These are phyloP conservation scores for Barnettozyma californica DNA, from an alignment of 805 yeast species.

Conservation along the genomic window DNA sequence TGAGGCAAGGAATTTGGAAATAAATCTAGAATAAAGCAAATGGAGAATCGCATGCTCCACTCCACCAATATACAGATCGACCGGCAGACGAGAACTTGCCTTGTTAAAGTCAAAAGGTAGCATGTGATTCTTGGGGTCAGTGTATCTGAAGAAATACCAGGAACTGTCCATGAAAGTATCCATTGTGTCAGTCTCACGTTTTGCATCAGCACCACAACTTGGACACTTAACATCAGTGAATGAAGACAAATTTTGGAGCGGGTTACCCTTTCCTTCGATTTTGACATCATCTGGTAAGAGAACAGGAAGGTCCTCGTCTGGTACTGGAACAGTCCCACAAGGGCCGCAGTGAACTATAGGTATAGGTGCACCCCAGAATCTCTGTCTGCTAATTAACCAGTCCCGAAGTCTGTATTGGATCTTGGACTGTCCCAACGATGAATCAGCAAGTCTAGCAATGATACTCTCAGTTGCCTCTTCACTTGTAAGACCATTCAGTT, in stretches of 20 bases:
- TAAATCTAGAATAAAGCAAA: conserved; percentile 77
- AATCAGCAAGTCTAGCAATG: conserved; percentile 33
- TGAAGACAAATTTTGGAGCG: conserved; percentile 59
- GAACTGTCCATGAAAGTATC: conserved; percentile 98
- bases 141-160: conserved; percentile 87
- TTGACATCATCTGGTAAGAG: conserved; percentile 56
- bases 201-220: conserved; percentile 65
- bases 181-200: conserved; percentile 96
- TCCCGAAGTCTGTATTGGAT: conserved; percentile 71
- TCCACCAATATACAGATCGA: conserved; percentile 90
- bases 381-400: conserved; percentile 91
- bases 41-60: conserved; percentile 96
- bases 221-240: conserved; percentile 81
- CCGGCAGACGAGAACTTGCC: conserved; percentile 62
- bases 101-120: conserved; percentile 48
- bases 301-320: conserved; percentile 82
- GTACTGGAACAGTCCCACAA: conserved; percentile 93
- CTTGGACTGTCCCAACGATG: conserved; percentile 39
- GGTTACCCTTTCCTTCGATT: conserved; percentile 52
- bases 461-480: conserved; percentile 49
- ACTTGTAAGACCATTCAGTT: conserved; percentile 44
- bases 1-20: conserved; percentile 70
- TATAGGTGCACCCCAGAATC: conserved; percentile 99
- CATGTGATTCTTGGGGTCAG: conserved; percentile 60
- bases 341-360: conserved; percentile 83